phyloP scores from a whole-genome alignment of 176 grass and related monocot genomes.

The Raddia distichophylla region DNA sequence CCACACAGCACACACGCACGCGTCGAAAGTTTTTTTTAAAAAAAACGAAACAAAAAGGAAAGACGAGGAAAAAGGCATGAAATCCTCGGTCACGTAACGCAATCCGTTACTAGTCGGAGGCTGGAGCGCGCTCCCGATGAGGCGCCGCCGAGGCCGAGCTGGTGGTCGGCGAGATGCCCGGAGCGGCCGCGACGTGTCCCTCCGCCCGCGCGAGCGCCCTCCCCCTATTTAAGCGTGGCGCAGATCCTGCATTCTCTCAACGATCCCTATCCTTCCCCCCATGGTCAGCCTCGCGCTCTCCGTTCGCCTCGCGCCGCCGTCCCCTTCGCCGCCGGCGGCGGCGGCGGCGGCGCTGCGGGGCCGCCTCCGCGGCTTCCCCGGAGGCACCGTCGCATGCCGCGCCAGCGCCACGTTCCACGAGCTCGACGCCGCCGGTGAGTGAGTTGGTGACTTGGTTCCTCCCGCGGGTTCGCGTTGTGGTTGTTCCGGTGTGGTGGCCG shows the following conservation, averaged over 20 bases:
- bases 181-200: conserved; percentile 26
- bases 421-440: conserved; percentile 55
- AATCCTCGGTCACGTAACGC: too few relatives aligned
- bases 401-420: conserved; percentile 43
- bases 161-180: neutral
- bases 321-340: neutral
- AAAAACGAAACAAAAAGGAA: too few relatives aligned
- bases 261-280: neutral
- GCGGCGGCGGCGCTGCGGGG: neutral
- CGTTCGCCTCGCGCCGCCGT: conserved; percentile 39
- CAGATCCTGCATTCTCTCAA: conserved; percentile 10
- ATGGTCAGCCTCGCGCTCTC: conserved; percentile 44
- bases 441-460: conserved; percentile 11
- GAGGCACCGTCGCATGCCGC: neutral
- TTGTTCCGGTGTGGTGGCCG: too few relatives aligned
- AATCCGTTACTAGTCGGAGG: neutral
- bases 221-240: conserved; percentile 16
- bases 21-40: too few relatives aligned
- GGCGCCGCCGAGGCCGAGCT: neutral
- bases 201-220: neutral
- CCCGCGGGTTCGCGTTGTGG: neutral
- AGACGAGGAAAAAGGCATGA: too few relatives aligned
- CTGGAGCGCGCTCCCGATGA: neutral
- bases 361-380: neutral
- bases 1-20: too few relatives aligned